Evolutionary conservation across 768 basidiomycete species (phyloP).

Genomic region (Suillus subaureus): DNA sequence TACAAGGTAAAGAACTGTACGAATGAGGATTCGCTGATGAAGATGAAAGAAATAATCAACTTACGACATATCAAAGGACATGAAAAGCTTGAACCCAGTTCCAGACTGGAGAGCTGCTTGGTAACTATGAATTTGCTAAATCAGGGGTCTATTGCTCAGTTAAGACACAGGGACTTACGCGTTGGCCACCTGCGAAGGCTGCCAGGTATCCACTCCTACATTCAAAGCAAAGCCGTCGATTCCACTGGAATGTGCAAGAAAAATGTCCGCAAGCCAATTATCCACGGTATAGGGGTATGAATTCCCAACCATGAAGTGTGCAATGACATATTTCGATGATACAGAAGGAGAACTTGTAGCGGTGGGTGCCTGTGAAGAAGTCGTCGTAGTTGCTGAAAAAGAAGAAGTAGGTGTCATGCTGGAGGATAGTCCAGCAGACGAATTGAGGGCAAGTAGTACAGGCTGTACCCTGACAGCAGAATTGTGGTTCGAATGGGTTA

Average conservation of each 20-base stretch:
- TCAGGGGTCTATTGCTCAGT: constrained; percentile 8
- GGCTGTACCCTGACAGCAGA: background rate
- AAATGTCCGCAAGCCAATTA: constrained; percentile 52
- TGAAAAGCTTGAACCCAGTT: constrained; percentile 68
- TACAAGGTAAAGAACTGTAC: constrained; percentile 56
- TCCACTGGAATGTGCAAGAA: constrained; percentile 55
- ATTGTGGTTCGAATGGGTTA: background rate
- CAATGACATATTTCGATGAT: constrained; percentile 49
- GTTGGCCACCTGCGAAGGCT: constrained; percentile 58
- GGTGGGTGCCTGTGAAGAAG: background rate
- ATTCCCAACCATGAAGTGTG: constrained; percentile 67
- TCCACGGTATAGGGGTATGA: constrained; percentile 56
- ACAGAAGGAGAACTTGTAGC: constrained; percentile 11
- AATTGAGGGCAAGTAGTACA: background rate
- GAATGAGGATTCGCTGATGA: constrained; percentile 4
- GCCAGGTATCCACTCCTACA: constrained; percentile 65
- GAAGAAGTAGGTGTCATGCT: background rate
- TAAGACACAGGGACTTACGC: constrained; percentile 47
- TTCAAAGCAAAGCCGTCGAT: constrained; percentile 77
- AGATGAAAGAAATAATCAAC: constrained; percentile 22
- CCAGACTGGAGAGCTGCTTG: constrained; percentile 53
- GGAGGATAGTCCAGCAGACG: background rate
- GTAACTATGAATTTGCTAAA: constrained; percentile 43
- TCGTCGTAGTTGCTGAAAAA: background rate
- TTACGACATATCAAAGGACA: constrained; percentile 81